Conservation (phyloP, 2,329 filamentous ascomycete genomes). For the Periconia sp. region DNA sequence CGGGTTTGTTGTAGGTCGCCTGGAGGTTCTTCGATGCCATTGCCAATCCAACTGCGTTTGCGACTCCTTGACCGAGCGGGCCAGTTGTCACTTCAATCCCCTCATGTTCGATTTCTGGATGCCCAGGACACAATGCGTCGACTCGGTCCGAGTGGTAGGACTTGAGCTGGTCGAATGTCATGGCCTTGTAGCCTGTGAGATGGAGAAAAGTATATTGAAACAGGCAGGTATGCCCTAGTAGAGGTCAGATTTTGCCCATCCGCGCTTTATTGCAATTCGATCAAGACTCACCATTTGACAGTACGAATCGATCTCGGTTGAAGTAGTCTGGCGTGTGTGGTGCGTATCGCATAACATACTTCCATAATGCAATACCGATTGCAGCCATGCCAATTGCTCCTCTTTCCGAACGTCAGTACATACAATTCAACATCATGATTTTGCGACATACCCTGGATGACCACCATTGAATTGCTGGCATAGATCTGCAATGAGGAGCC, state of each 20-base stretch:
- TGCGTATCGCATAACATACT: constrained; percentile 67
- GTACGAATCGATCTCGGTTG: constrained; percentile 67
- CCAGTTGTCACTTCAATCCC: constrained; percentile 67
- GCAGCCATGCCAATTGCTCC: constrained; percentile 67
- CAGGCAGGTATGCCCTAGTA: constrained; percentile 57
- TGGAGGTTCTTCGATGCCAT: constrained; percentile 64
- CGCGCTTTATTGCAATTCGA: not conserved
- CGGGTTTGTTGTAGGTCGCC: constrained; percentile 60
- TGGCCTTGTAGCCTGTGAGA: constrained; percentile 59
- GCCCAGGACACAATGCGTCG: constrained; percentile 61
- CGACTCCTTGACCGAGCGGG: constrained; percentile 65
- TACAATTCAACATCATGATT: not conserved
- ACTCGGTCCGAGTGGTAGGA: constrained; percentile 58
- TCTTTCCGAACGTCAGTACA: constrained; percentile 32
- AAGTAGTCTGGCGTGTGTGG: constrained; percentile 63
- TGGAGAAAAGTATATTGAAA: constrained; percentile 63
- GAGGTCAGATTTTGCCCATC: not conserved
- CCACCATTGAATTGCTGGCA: constrained; percentile 74
- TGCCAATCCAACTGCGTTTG: constrained; percentile 65
- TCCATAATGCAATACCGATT: constrained; percentile 67
- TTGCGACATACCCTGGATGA: constrained; percentile 64
- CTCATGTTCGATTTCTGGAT: constrained; percentile 64
- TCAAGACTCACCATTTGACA: constrained; percentile 59
- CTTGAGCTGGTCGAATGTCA: constrained; percentile 65
- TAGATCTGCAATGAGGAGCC: constrained; percentile 69